Base-by-base conservation (phyloP, 805 yeast genomes). In the Kuraishia ogatae region DNA sequence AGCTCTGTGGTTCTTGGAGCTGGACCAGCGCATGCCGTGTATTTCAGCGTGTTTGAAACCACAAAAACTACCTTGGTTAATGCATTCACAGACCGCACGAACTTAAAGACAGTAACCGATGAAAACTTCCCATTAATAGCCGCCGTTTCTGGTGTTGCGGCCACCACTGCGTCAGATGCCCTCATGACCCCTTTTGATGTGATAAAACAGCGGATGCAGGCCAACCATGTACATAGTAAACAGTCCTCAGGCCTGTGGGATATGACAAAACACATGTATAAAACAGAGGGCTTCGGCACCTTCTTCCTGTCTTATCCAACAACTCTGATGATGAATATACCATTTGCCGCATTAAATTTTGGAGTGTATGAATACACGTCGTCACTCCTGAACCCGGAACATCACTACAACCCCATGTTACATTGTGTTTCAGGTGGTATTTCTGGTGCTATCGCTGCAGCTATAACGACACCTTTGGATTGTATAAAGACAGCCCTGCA, bases 11-110 rank as follows among this genome's bases (percentile, higher is more conserved):
- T 91, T 2, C 66, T 93, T 58, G 99, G 99, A 46, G 97, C 99
- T n/a, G 99, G 99, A 6, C 99, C 99, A 2, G 97, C 98, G 2
- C 99, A 93, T 72, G 98, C 98, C 2, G 87, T 94, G 6, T 93
- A 94, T 71, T 93, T 91, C 68, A 84, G 92, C n/a, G 96, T 94
- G 2, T 94, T 91, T 70, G 99, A 93, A 71, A 78, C 83, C 53
- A 78, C 91, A 51, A 87, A 87, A 66, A 82, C 86, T 7, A 66
- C 76, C 13, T 70, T 87, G 52, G 76, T 75, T 43, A 71, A 73
- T 53, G 57, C 61, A 22, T 64, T 65, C 29, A 58, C 60, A 56
- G 22, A 65, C 65, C 50, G 79, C 75, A 49, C 79, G 75, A 57
- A 72, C 28, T 67, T 73, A 10, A 71, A 59, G 53, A 69, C 78